Percentiles rank a stretch among this genome's conserved stretches.
Conservation (phyloP, 768 basidiomycete species). For the Epithele typhae region DNA sequence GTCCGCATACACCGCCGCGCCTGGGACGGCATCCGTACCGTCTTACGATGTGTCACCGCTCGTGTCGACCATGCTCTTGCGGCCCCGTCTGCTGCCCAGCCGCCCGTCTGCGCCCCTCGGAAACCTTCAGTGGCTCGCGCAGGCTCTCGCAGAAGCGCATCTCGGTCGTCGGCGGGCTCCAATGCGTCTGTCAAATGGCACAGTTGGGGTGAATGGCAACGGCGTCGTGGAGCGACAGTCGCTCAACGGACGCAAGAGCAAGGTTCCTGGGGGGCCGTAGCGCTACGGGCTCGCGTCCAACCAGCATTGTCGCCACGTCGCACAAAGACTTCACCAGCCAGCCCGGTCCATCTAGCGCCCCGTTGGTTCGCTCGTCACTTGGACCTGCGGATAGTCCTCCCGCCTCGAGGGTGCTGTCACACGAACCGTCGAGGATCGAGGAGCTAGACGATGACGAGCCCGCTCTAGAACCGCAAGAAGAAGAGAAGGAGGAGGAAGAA, state of each 20-base stretch:
- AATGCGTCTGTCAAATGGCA: neutral
- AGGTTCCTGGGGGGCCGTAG: neutral
- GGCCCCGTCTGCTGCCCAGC: too few species aligned
- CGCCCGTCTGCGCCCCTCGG: neutral
- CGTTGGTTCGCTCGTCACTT: too few species aligned
- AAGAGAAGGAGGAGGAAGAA: too few species aligned
- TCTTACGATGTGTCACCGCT: too few species aligned
- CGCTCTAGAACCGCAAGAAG: too few species aligned
- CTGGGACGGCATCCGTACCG: conserved; percentile 13
- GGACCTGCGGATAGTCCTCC: too few species aligned
- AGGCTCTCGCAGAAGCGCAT: conserved; percentile 3
- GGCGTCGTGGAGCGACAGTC: neutral
- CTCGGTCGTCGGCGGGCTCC: neutral
- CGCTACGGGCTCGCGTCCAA: neutral
- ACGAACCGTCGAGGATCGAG: neutral
- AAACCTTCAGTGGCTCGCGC: neutral
- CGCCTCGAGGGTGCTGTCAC: too few species aligned
- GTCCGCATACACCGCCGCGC: conserved; percentile 13
- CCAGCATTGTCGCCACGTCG: neutral
- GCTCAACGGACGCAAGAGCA: neutral
- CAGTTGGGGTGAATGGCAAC: neutral
- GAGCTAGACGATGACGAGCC: conserved; percentile 9
- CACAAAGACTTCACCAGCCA: neutral
- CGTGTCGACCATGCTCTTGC: too few species aligned
- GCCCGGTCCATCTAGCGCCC: neutral